phyloP scores from a whole-genome alignment of 2,329 filamentous ascomycete species.

The Tolypocladium sp. region DNA sequence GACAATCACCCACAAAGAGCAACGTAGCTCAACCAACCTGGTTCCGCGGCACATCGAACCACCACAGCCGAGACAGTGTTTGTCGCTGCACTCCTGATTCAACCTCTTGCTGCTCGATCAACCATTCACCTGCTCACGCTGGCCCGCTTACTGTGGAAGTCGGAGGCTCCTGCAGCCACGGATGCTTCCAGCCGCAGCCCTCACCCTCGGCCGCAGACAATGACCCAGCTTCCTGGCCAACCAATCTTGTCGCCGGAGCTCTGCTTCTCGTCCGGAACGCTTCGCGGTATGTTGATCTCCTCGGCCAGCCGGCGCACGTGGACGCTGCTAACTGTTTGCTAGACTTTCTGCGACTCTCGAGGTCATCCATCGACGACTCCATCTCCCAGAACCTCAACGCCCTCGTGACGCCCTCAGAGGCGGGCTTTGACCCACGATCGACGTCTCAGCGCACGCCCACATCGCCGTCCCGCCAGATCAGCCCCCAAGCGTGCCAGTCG shows the following conservation, averaged over 20 bases:
- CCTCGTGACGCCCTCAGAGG: constrained; percentile 63
- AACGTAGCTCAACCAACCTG: not conserved
- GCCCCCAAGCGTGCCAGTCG: constrained; percentile 50
- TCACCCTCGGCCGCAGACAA: constrained; percentile 25
- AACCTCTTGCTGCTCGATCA: not conserved
- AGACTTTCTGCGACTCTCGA: constrained; percentile 89
- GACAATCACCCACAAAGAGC: not conserved
- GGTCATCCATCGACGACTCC: constrained; percentile 80
- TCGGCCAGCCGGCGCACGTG: not conserved
- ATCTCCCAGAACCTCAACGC: constrained; percentile 92
- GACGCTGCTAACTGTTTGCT: not conserved
- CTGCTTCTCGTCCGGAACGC: constrained; percentile 62
- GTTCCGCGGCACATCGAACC: not conserved
- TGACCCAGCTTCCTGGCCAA: constrained; percentile 33
- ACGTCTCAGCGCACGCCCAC: constrained; percentile 55
- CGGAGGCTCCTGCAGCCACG: constrained; percentile 24
- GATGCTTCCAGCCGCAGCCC: constrained; percentile 23
- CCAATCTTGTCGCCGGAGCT: constrained; percentile 62
- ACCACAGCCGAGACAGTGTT: not conserved
- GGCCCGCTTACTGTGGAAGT: constrained; percentile 42
- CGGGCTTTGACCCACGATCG: constrained; percentile 70
- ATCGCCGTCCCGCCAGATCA: constrained; percentile 43
- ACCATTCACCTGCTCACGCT: constrained; percentile 21
- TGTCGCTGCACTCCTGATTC: not conserved
- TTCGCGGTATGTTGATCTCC: constrained; percentile 48